These are phyloP conservation scores for Firmiana major DNA, from an alignment of 345 rosid species.

Conservation along the genomic window DNA sequence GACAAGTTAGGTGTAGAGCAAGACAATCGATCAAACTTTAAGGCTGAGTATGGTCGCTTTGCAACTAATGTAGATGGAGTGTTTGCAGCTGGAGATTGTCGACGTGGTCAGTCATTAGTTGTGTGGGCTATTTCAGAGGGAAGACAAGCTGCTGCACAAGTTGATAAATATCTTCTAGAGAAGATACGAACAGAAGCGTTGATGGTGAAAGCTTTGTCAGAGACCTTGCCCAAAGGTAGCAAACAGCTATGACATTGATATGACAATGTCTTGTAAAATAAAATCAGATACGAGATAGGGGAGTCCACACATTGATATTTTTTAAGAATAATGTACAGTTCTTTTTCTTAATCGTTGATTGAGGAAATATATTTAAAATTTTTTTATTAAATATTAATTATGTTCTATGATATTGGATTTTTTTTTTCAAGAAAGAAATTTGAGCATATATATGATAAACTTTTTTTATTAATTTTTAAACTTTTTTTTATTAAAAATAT, in stretches of 20 bases:
- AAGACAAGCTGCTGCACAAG: conserved; percentile 90
- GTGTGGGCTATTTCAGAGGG: conserved; percentile 99
- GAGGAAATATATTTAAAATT: conserved; percentile 7
- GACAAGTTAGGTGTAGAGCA: conserved; percentile 85
- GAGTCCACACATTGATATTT: no score
- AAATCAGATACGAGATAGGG: no score
- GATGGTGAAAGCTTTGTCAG: conserved; percentile 26
- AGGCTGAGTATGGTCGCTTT: conserved; percentile 92
- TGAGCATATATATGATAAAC: no score
- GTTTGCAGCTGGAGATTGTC: conserved; percentile 98
- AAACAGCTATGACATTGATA: conserved; percentile 42
- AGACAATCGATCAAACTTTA: conserved; percentile 81
- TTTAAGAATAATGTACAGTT: conserved; percentile 63
- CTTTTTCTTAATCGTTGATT: conserved; percentile 13
- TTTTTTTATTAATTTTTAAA: no score
- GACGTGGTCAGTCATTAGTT: conserved; percentile 94
- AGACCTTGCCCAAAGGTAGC: conserved; percentile 36
- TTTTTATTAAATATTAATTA: neutral
- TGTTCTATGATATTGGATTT: neutral
- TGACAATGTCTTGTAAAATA: no score
- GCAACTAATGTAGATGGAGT: conserved; percentile 79
- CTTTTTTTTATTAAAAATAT: no score
- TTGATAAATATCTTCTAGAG: conserved; percentile 55
- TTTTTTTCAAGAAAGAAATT: no score
- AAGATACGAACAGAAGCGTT: conserved; percentile 20